A percentile compares a stretch with the other conserved stretches of the same genome.
These are phyloP conservation scores for Talaromyces sp. DNA, from an alignment of 2,329 filamentous ascomycete genomes.

Conservation along the genomic window DNA sequence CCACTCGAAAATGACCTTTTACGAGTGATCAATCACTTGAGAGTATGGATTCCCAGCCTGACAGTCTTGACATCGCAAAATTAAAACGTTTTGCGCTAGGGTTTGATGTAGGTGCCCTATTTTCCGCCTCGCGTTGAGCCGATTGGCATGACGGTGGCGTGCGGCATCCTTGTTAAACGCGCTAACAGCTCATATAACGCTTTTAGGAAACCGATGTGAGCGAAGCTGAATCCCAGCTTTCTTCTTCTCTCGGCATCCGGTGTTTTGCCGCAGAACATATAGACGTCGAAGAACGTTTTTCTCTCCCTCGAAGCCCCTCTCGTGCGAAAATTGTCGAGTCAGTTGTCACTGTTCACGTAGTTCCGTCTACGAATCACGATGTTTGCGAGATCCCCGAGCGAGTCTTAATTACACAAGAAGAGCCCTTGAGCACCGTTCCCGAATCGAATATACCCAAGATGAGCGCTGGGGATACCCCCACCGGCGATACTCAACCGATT, in stretches of 20 bases:
- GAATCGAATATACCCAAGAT: constrained; percentile 30
- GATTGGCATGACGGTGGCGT: constrained; percentile 26
- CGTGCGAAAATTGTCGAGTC: neutral
- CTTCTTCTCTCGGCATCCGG: constrained; percentile 6
- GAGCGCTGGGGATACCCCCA: constrained; percentile 32
- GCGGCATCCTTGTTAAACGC: constrained; percentile 29
- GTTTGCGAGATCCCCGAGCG: constrained; percentile 8
- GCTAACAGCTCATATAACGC: constrained; percentile 21
- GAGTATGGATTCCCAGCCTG: constrained; percentile 39
- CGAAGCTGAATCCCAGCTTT: constrained; percentile 15
- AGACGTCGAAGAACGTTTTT: neutral
- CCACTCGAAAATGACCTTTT: neutral
- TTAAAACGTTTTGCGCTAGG: constrained; percentile 43
- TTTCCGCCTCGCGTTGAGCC: neutral
- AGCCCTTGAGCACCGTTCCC: constrained; percentile 22
- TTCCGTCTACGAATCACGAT: constrained; percentile 8
- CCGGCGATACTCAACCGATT: constrained; percentile 44
- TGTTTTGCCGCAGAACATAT: neutral
- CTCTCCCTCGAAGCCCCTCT: neutral
- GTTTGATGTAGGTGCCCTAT: constrained; percentile 30
- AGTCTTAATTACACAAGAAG: constrained; percentile 17
- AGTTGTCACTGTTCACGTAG: constrained; percentile 5
- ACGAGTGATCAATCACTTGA: neutral
- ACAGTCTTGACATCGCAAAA: constrained; percentile 41
- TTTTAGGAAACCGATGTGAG: constrained; percentile 29